Base-by-base conservation (phyloP, 1,139 yeast genomes). In the Kodamaea suecica region DNA sequence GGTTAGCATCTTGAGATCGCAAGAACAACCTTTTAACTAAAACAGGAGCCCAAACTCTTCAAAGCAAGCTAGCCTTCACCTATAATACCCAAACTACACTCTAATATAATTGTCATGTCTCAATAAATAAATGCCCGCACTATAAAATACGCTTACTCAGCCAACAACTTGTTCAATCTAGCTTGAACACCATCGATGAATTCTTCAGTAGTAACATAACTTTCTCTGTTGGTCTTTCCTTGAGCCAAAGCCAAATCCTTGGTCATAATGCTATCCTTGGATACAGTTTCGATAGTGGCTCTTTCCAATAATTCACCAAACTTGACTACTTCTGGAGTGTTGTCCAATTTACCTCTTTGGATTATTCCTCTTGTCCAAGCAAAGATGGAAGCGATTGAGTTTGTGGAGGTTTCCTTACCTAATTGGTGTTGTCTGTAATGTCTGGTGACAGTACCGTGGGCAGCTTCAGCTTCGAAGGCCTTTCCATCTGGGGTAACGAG, bases 341-440 rank as follows among this genome's bases (percentile, higher is more conserved):
- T 59, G 55, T 84, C 94, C 49, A 84, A 66, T 57, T 75, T 78
- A 52, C 92, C 94, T 71, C 94, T 79, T 59, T 84, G 88, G 40
- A 80, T 77, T 37, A 84, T 64, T 60, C 94, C 94, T 61, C 90
- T 75, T n/a, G 88, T 61, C 94, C 94, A 84, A 23, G 94, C 94
- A 53, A 82, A 84, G 42, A 84, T 84, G 8, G 88, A 82, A 2
- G 94, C 94, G 59, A 84, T 84, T 5, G 94, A 83, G 63, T 84
- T 84, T 37, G 94, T 84, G 5, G 88, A 81, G 10, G 94, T 84
- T 57, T 82, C 90, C 58, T 83, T 80, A 41, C 94, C 94, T 58
- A 79, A 81, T 63, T 84, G 92, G 55, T 81, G 82, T 62, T 78
- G 84, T 76, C 92, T 82, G 65, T 69, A 84, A 59, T 84, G 94